Conservation (phyloP, 805 yeast species). For the Candida succiphila region DNA sequence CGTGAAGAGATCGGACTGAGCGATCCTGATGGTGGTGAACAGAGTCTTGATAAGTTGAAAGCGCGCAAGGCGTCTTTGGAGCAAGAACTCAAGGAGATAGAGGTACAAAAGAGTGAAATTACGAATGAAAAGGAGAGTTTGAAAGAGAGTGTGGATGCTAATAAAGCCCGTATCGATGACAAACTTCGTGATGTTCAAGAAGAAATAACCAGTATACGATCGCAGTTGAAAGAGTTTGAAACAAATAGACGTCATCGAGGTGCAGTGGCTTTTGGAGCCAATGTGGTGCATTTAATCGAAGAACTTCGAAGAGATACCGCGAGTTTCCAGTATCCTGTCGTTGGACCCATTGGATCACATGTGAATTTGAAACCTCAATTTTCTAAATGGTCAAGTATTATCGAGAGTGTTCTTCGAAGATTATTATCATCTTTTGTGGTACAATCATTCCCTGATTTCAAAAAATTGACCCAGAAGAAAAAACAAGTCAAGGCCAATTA, state of each 20-base stretch:
- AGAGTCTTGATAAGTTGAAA: too few species aligned
- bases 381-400: conserved; percentile 45
- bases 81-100: conserved; percentile 3
- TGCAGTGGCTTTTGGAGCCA: too few species aligned
- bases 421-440: conserved; percentile 60
- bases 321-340: conserved; percentile 34
- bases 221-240: too few species aligned
- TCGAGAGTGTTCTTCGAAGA: conserved; percentile 45
- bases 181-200: neutral
- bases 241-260: too few species aligned
- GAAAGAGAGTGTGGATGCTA: neutral
- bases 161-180: neutral
- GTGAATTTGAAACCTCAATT: conserved; percentile 47
- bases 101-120: neutral
- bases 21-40: too few species aligned
- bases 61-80: too few species aligned
- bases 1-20: too few species aligned
- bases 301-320: neutral
- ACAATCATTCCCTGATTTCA: conserved; percentile 49
- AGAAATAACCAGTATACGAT: too few species aligned
- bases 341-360: conserved; percentile 73
- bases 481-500: conserved; percentile 16
- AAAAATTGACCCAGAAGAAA: conserved; percentile 26
- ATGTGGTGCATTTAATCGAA: neutral
- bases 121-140: conserved; percentile 1